Percentiles rank a stretch among this genome's conserved stretches.
phyloP scores from a whole-genome alignment of 768 basidiomycete species.

The Leccinum olivaceopallidum region DNA sequence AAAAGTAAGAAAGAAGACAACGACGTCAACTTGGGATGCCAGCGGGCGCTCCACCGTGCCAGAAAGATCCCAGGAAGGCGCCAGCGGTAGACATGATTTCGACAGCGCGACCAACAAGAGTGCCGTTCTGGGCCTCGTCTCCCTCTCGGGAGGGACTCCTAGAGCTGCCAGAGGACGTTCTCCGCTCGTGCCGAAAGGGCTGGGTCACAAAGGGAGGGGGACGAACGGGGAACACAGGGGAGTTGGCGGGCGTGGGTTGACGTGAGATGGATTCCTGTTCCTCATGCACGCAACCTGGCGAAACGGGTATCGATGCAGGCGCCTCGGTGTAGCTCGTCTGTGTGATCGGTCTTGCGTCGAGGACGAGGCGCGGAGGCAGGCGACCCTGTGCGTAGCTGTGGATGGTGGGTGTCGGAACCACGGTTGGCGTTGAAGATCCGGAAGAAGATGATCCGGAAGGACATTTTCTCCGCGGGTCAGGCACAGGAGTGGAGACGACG shows the following conservation, averaged over 20 bases:
- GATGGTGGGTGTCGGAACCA: constrained; percentile 10
- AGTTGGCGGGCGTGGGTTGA: constrained; percentile 64
- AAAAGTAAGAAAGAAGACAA: constrained; percentile 27
- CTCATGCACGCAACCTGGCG: constrained; percentile 26
- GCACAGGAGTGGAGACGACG: constrained; percentile 8
- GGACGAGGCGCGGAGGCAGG: constrained; percentile 29
- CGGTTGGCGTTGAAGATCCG: constrained; percentile 28
- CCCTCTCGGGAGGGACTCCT: constrained; percentile 28
- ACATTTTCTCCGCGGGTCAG: constrained; percentile 17
- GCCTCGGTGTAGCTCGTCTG: constrained; percentile 27
- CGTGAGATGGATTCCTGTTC: constrained; percentile 39
- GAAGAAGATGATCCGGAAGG: constrained; percentile 26
- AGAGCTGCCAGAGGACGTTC: constrained; percentile 17
- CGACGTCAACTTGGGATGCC: constrained; percentile 24
- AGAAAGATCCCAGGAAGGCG: constrained; percentile 68
- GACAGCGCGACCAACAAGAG: constrained; percentile 61
- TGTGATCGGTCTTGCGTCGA: constrained; percentile 31
- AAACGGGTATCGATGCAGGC: constrained; percentile 24
- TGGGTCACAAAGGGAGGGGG: constrained; percentile 23
- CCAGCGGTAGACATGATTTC: constrained; percentile 82
- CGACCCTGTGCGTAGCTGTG: constrained; percentile 7
- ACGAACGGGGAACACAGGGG: constrained; percentile 44
- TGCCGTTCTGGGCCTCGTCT: constrained; percentile 37
- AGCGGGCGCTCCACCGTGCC: constrained; percentile 36
- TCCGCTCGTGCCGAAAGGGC: constrained; percentile 19